Percentiles rank a stretch among this genome's conserved stretches.
Evolutionary conservation across 345 rosid genomes (phyloP).

Genomic region (Iberis pinnata): DNA sequence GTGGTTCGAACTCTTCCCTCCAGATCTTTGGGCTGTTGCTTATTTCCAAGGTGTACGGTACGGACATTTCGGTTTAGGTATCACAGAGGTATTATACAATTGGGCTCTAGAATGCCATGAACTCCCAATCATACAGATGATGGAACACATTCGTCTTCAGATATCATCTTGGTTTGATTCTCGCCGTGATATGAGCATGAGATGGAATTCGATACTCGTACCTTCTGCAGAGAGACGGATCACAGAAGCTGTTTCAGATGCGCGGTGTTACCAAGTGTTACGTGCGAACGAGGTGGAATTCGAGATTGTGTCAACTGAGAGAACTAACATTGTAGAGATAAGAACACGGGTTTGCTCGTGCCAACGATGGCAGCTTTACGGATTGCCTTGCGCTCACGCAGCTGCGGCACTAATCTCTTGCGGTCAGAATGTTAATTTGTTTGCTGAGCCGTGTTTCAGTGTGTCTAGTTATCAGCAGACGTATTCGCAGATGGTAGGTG

Average conservation of each 20-base stretch:
- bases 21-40: conserved; percentile 89
- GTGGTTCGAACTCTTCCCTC: conserved; percentile 80
- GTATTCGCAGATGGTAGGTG: conserved; percentile 64
- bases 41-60: conserved; percentile 83
- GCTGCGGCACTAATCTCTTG: conserved; percentile 96
- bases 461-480: conserved; percentile 67
- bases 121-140: conserved; percentile 86
- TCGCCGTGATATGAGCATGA: conserved; percentile 70
- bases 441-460: conserved; percentile 82
- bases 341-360: conserved; percentile 79
- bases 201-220: conserved; percentile 81
- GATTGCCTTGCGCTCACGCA: conserved; percentile 92
- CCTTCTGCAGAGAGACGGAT: conserved; percentile 89
- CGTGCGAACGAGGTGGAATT: conserved; percentile 96
- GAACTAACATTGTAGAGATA: conserved; percentile 92
- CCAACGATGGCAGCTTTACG: conserved; percentile 91
- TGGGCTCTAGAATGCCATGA: conserved; percentile 99
- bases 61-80: conserved; percentile 81
- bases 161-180: conserved; percentile 50
- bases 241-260: conserved; percentile 72
- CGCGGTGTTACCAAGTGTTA: conserved; percentile 90
- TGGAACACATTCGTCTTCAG: conserved; percentile 77
- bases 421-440: conserved; percentile 65
- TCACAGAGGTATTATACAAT: conserved; percentile 70
- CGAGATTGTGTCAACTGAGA: conserved; percentile 93